Percentiles rank a stretch among this genome's conserved stretches.
Conservation (phyloP, 192 early-diverging fungal genomes). For the Geranomyces variabilis region DNA sequence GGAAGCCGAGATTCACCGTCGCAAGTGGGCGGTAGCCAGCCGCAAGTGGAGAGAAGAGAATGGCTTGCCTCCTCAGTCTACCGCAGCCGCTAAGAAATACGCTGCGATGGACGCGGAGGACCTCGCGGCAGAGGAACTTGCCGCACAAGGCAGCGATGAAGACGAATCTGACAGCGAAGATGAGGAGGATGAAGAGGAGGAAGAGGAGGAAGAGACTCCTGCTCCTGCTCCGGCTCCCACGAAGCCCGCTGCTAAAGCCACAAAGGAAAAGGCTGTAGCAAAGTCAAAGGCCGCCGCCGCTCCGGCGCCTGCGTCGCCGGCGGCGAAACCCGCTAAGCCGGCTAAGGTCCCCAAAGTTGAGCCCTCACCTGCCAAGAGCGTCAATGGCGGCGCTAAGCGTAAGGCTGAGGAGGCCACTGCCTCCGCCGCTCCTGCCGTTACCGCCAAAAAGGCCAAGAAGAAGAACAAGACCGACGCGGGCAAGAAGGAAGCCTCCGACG, state of each 20-base stretch:
- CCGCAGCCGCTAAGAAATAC: not conserved
- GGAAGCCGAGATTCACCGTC: not conserved
- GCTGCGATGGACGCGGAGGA: slow-evolving; percentile 7
- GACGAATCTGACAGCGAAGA: not conserved
- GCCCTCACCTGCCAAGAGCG: not conserved
- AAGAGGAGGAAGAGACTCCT: not conserved
- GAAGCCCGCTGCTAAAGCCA: slow-evolving; percentile 1
- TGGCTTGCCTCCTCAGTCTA: slow-evolving; percentile 4
- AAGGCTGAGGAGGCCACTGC: not conserved
- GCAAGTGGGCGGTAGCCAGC: not conserved
- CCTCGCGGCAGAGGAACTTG: not conserved
- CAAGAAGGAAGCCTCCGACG: not conserved
- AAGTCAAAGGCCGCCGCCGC: not conserved
- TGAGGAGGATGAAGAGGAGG: slow-evolving; percentile 3
- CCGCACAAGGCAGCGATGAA: not conserved
- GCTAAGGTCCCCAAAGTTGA: not conserved
- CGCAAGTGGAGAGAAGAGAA: not conserved
- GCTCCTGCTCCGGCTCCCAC: not conserved
- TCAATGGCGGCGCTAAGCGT: not conserved
- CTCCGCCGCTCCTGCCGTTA: not conserved
- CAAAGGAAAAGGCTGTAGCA: not conserved
- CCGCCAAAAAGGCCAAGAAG: not conserved
- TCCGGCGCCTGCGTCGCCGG: not conserved
- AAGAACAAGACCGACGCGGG: not conserved
- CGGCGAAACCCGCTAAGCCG: not conserved